phyloP scores from a whole-genome alignment of 768 basidiomycete species.

The Russula foetens region DNA sequence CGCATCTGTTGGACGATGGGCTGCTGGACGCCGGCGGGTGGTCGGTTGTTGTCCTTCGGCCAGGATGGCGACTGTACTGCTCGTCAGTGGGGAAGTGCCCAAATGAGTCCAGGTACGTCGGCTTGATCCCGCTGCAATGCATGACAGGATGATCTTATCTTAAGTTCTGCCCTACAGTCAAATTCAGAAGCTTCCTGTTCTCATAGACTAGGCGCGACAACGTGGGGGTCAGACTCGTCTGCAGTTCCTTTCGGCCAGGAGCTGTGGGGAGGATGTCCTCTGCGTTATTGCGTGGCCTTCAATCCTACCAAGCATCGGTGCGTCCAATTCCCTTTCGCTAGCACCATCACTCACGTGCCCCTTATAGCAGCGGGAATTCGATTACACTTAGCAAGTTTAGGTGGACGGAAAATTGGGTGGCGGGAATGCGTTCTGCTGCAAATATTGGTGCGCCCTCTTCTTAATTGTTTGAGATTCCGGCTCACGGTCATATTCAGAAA shows the following conservation, averaged over 20 bases:
- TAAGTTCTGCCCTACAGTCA: background rate
- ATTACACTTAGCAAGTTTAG: no score
- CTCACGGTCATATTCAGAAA: background rate
- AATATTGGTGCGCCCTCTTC: no score
- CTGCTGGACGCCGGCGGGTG: background rate
- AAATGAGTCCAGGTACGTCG: conserved; percentile 2
- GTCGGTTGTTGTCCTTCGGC: conserved; percentile 15
- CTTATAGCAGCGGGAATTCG: background rate
- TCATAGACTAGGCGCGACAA: background rate
- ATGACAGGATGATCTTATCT: background rate
- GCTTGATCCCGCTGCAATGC: background rate
- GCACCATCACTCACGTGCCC: background rate
- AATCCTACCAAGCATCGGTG: background rate
- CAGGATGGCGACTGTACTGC: conserved; percentile 4
- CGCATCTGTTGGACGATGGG: background rate
- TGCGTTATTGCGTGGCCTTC: conserved; percentile 1
- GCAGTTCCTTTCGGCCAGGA: conserved; percentile 14
- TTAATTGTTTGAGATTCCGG: background rate
- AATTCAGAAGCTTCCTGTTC: background rate
- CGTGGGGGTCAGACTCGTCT: background rate
- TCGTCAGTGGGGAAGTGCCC: background rate
- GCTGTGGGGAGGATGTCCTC: conserved; percentile 4
- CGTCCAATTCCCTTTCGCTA: background rate
- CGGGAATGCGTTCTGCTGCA: no score
- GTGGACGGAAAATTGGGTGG: no score